Conservation (phyloP, 2,329 filamentous ascomycete genomes). For the Diaporthe ampelina region DNA sequence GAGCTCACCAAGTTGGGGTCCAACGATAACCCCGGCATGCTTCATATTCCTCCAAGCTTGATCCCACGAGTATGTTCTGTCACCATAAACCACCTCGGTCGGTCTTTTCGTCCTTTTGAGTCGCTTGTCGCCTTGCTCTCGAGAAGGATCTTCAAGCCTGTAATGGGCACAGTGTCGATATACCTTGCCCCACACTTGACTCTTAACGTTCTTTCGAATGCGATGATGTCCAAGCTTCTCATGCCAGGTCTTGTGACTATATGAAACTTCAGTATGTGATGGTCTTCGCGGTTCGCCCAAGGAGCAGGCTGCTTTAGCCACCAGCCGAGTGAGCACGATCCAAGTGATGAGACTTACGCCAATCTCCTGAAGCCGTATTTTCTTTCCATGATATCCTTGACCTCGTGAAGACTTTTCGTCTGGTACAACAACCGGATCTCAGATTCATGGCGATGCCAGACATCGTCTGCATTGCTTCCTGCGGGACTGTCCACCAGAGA, state of each 20-base stretch:
- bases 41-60: not conserved
- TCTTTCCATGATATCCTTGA: not conserved
- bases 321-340: fast-evolving
- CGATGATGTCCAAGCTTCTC: not conserved
- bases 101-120: not conserved
- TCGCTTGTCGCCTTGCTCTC: not conserved
- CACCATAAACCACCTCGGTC: not conserved
- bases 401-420: not conserved
- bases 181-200: not conserved
- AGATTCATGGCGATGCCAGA: not conserved
- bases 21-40: not conserved
- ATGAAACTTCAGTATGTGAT: not conserved
- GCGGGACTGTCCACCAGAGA: no score
- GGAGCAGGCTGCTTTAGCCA: not conserved
- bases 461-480: not conserved
- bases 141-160: not conserved
- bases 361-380: not conserved
- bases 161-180: not conserved
- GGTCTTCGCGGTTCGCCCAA: not conserved
- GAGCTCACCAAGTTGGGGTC: not conserved
- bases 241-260: not conserved
- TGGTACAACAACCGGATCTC: not conserved
- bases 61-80: not conserved
- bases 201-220: not conserved
- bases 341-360: not conserved